A percentile compares a stretch with the other conserved stretches of the same genome.
Evolutionary conservation across 225 moss, liverwort and hornwort genomes (phyloP).

Genomic region (Climacium dendroides): DNA sequence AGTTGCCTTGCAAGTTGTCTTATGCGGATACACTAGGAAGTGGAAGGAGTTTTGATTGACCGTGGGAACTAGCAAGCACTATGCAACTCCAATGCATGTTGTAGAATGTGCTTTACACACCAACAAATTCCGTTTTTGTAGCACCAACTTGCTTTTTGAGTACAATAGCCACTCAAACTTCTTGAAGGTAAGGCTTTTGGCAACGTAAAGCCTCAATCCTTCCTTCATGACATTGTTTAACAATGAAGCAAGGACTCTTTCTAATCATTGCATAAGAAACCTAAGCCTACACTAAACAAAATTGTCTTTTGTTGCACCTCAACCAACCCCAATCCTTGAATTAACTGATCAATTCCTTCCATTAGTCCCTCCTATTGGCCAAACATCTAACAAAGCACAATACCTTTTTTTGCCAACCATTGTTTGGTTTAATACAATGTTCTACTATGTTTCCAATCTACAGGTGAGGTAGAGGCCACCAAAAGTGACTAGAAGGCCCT

Average conservation of each 20-base stretch:
- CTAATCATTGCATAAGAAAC: too few relatives aligned
- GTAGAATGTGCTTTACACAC: neutral
- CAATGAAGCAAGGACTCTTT: too few relatives aligned
- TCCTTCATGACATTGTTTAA: too few relatives aligned
- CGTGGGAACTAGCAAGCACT: neutral
- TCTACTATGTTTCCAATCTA: too few relatives aligned
- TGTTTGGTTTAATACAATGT: too few relatives aligned
- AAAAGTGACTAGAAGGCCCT: too few relatives aligned
- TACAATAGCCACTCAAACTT: neutral
- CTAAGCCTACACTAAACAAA: rapidly evolving
- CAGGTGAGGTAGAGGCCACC: too few relatives aligned
- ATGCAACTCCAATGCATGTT: neutral
- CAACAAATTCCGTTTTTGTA: rapidly evolving
- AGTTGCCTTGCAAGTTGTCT: neutral
- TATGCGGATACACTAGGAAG: rapidly evolving
- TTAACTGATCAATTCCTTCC: neutral
- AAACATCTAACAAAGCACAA: too few relatives aligned
- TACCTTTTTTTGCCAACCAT: too few relatives aligned
- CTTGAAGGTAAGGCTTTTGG: rapidly evolving
- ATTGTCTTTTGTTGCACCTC: neutral
- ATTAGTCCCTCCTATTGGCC: neutral
- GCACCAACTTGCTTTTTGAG: neutral
- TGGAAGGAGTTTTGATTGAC: neutral
- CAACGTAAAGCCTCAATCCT: neutral
- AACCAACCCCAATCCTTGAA: neutral